Evolutionary conservation across 352 stramenopile species (phyloP).

Genomic region (Elongisporangium prolatum): DNA sequence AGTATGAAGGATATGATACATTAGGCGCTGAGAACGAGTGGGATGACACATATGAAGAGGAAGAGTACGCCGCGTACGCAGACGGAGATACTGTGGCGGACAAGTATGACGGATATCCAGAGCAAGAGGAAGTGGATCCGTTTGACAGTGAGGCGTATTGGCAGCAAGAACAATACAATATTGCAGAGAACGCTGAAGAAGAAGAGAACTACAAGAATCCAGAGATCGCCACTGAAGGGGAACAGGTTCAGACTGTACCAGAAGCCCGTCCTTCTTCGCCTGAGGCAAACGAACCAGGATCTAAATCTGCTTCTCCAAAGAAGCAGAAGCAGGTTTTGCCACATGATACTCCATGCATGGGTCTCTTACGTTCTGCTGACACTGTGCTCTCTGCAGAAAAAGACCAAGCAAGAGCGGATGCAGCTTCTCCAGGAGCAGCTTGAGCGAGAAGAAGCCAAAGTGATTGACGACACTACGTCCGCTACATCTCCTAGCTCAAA

Average conservation of each 20-base stretch:
- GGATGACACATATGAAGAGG: constrained; percentile 15
- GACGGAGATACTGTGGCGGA: neutral
- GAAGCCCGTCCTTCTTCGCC: neutral
- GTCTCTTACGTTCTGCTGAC: neutral
- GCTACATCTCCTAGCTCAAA: neutral
- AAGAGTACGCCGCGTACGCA: constrained; percentile 12
- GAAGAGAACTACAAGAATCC: constrained; percentile 1
- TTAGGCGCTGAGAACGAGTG: constrained; percentile 16
- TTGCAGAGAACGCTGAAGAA: constrained; percentile 2
- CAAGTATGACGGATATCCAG: constrained; percentile 3
- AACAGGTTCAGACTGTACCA: constrained; percentile 5
- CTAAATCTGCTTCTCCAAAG: constrained; percentile 11
- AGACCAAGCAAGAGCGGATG: constrained; percentile 50
- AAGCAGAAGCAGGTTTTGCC: constrained; percentile 10
- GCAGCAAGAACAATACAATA: constrained; percentile 32
- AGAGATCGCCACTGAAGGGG: constrained; percentile 2
- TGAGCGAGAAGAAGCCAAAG: constrained; percentile 42
- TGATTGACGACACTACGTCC: constrained; percentile 4
- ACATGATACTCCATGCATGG: neutral
- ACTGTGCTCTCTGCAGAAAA: constrained; percentile 5
- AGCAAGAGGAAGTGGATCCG: constrained; percentile 10
- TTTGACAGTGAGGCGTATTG: constrained; percentile 53
- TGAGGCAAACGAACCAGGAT: neutral
- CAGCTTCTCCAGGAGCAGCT: constrained; percentile 44
- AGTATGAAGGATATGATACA: neutral